A percentile compares a stretch with the other conserved stretches of the same genome.
Evolutionary conservation across 2,329 filamentous ascomycete genomes (phyloP).

Genomic region (Talaromyces verruculosus): DNA sequence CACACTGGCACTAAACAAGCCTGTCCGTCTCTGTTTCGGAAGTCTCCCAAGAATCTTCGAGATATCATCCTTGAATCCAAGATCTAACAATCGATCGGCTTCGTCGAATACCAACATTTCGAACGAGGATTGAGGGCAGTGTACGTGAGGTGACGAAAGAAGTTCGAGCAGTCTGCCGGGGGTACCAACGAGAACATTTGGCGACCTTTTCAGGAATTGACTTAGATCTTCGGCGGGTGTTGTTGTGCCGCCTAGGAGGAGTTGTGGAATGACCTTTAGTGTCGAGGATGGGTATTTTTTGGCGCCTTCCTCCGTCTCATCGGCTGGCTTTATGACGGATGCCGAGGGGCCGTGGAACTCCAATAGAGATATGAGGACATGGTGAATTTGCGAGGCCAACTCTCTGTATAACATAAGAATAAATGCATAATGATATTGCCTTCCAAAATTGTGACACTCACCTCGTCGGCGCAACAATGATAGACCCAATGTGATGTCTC

Average conservation of each 20-base stretch:
- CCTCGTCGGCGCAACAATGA: slow-evolving; percentile 85
- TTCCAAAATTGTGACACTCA: slow-evolving; percentile 27
- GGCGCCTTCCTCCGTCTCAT: slow-evolving; percentile 41
- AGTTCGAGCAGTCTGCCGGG: slow-evolving; percentile 88
- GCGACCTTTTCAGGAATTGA: slow-evolving; percentile 76
- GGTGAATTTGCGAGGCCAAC: slow-evolving; percentile 84
- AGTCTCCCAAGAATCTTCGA: slow-evolving; percentile 79
- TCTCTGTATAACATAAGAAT: slow-evolving; percentile 56
- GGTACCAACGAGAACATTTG: slow-evolving; percentile 87
- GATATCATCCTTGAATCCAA: slow-evolving; percentile 90
- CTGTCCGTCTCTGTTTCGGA: slow-evolving; percentile 90
- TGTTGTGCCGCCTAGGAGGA: slow-evolving; percentile 82
- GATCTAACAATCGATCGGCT: slow-evolving; percentile 85
- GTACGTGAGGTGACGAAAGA: slow-evolving; percentile 79
- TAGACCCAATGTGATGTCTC: slow-evolving; percentile 84
- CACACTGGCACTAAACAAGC: slow-evolving; percentile 93
- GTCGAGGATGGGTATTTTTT: slow-evolving; percentile 48
- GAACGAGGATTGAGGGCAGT: slow-evolving; percentile 84
- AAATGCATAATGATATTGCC: background rate
- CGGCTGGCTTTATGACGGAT: slow-evolving; percentile 42
- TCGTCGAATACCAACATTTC: slow-evolving; percentile 92
- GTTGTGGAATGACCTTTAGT: slow-evolving; percentile 72
- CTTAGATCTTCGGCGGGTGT: slow-evolving; percentile 82
- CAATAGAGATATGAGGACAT: slow-evolving; percentile 73
- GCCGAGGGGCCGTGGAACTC: slow-evolving; percentile 81